Base-by-base conservation (phyloP, 1,284 basidiomycete genomes). In the Puccinia hordei region DNA sequence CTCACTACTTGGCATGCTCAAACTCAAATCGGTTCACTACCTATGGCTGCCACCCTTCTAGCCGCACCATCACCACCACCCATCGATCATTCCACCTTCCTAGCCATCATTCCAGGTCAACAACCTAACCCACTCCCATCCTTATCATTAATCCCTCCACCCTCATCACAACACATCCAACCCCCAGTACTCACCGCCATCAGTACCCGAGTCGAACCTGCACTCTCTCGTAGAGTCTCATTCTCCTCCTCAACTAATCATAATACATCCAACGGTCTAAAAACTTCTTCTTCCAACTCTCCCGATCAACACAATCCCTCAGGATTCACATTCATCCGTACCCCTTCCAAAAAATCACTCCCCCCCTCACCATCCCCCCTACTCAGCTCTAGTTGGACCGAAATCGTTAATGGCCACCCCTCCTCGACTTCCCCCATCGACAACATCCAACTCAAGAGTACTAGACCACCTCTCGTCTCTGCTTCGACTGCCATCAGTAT, bases 1-100 rank as follows among this genome's bases (percentile, higher is more conserved):
- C n/a, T n/a, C n/a, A n/a, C n/a, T n/a, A n/a, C 4, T 33, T 73
- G 69, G 69, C 46, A 73, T 17, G 49, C 69, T 12, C 49, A 73
- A 8, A 33, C 53, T 19, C 49, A 3, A 1, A 33, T 73, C 33
- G 51, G 30, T 17, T 73, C 69, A 2, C 19, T 73, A 9, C 69
- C 69, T 13, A 13, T 55, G 69, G 69, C 51, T 19, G 69, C 69
- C 51, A 3, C 24, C 35, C 6, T 73, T 5, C 69, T 73, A 0
- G 46, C 69, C n/a, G 69, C 33, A 1, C 69, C 69, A 1, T 15
- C 49, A 0, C 69, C 69, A 9, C 69, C 46, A 19, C 53, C 69
- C 9, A 27, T 53, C n/a, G 51, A 73, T n/a, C 46, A 73, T 30
- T 73, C 69, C 22, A 35, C 49, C 33, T 73, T 73, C 53, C 3